These are phyloP conservation scores for Suhomyces wounanorum DNA, from an alignment of 1,139 yeast species.

Conservation along the genomic window DNA sequence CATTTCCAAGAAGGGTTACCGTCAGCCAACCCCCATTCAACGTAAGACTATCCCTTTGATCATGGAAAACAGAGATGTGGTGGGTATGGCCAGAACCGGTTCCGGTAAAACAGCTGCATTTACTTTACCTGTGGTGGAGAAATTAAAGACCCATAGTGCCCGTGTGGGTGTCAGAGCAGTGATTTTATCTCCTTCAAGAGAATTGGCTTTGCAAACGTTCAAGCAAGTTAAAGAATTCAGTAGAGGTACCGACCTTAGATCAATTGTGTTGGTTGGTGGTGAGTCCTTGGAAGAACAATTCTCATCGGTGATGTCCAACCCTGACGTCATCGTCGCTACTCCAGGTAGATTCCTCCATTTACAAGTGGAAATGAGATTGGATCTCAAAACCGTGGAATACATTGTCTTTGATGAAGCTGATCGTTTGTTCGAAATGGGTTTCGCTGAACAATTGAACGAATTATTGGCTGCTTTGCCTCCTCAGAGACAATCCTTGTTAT, in stretches of 20 bases:
- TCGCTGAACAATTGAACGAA: conserved; percentile 91
- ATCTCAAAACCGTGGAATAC: conserved; percentile 78
- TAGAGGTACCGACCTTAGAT: conserved; percentile 78
- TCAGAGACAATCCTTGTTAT: conserved; percentile 81
- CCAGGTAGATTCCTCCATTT: conserved; percentile 97
- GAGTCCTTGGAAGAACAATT: conserved; percentile 97
- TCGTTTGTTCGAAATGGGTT: conserved; percentile 95
- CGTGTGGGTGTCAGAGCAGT: conserved; percentile 89
- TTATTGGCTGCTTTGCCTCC: conserved; percentile 81
- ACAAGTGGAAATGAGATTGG: conserved; percentile 91
- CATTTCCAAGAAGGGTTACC: conserved; percentile 82
- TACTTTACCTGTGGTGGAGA: conserved; percentile 88
- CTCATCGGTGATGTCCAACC: conserved; percentile 87
- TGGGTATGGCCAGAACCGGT: conserved; percentile 99
- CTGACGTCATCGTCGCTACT: conserved; percentile 93
- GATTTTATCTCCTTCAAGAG: conserved; percentile 90
- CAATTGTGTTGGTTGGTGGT: conserved; percentile 89
- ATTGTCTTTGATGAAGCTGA: conserved; percentile 98
- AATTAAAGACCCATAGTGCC: conserved; percentile 77
- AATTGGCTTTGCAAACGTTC: conserved; percentile 88
- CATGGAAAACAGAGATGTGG: conserved; percentile 87
- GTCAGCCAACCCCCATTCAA: conserved; percentile 97
- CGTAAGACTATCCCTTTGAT: conserved; percentile 91
- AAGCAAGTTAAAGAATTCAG: conserved; percentile 89
- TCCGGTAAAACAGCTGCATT: conserved; percentile 99